A percentile compares a stretch with the other conserved stretches of the same genome.
These are phyloP conservation scores for Cyberlindnera maritima DNA, from an alignment of 805 yeast species.

Conservation along the genomic window DNA sequence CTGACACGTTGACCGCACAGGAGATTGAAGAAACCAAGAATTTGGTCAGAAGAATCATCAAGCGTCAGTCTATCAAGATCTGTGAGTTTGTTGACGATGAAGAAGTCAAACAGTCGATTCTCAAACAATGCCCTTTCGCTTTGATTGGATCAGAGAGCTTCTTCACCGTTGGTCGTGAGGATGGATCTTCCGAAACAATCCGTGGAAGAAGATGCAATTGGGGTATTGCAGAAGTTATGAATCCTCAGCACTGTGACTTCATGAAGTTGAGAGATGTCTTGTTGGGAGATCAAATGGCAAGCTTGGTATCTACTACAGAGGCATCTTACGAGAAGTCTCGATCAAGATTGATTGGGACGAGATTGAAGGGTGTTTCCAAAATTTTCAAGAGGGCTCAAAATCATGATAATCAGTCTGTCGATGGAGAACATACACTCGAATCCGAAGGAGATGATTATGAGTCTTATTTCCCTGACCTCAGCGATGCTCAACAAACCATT, in stretches of 20 bases:
- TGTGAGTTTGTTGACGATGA: conserved; percentile 89
- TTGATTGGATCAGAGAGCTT: conserved; percentile 64
- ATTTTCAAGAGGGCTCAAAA: conserved; percentile 3
- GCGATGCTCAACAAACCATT: not conserved
- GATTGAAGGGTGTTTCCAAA: conserved; percentile 33
- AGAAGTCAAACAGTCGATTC: conserved; percentile 59
- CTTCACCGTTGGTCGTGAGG: conserved; percentile 57
- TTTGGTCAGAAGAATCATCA: conserved; percentile 74
- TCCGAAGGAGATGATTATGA: too few species aligned
- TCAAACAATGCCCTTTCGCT: conserved; percentile 60
- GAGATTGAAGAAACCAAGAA: conserved; percentile 76
- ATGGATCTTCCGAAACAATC: too few species aligned
- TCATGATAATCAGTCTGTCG: not conserved
- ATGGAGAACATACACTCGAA: not conserved
- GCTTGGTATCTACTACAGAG: conserved; percentile 74
- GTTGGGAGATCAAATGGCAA: conserved; percentile 70
- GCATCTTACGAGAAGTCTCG: conserved; percentile 72
- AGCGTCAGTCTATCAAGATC: conserved; percentile 66
- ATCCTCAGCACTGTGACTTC: conserved; percentile 91
- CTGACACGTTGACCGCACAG: conserved; percentile 87
- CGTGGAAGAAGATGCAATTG: too few species aligned
- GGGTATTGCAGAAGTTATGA: conserved; percentile 96
- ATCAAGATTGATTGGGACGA: conserved; percentile 48
- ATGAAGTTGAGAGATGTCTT: conserved; percentile 69
- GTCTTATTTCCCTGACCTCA: not conserved